These are phyloP conservation scores for Elongisporangium undulatum DNA, from an alignment of 352 stramenopile species.

Conservation along the genomic window DNA sequence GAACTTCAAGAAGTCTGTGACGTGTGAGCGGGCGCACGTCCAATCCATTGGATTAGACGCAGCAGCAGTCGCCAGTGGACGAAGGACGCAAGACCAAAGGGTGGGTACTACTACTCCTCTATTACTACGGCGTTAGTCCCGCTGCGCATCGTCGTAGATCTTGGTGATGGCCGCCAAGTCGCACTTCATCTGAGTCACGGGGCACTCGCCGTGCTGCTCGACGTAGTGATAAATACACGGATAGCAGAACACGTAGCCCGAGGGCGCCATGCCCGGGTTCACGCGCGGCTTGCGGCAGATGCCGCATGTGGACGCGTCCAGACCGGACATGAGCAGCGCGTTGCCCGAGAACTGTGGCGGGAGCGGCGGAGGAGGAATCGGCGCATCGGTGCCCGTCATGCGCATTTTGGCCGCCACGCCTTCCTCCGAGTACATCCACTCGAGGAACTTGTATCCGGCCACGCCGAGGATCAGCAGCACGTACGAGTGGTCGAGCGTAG, in stretches of 20 bases:
- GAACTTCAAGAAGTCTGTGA: constrained; percentile 1
- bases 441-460: constrained; percentile 80
- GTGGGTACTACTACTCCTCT: neutral
- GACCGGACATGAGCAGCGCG: constrained; percentile 34
- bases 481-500: constrained; percentile 76
- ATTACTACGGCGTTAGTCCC: neutral
- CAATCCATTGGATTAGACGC: neutral
- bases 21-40: neutral
- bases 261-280: constrained; percentile 69
- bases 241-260: constrained; percentile 85
- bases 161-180: constrained; percentile 56
- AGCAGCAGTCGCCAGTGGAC: neutral
- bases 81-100: neutral
- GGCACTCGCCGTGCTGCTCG: constrained; percentile 62
- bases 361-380: constrained; percentile 67
- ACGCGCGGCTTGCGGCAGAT: constrained; percentile 70
- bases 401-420: constrained; percentile 53
- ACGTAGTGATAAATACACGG: constrained; percentile 75
- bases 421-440: constrained; percentile 89
- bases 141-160: constrained; percentile 75
- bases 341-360: constrained; percentile 61
- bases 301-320: constrained; percentile 50
- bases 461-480: constrained; percentile 72
- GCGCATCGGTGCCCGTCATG: constrained; percentile 44
- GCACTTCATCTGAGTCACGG: constrained; percentile 76